These are phyloP conservation scores for Pelagophyceae sp. DNA, from an alignment of 352 stramenopile species.

Conservation along the genomic window DNA sequence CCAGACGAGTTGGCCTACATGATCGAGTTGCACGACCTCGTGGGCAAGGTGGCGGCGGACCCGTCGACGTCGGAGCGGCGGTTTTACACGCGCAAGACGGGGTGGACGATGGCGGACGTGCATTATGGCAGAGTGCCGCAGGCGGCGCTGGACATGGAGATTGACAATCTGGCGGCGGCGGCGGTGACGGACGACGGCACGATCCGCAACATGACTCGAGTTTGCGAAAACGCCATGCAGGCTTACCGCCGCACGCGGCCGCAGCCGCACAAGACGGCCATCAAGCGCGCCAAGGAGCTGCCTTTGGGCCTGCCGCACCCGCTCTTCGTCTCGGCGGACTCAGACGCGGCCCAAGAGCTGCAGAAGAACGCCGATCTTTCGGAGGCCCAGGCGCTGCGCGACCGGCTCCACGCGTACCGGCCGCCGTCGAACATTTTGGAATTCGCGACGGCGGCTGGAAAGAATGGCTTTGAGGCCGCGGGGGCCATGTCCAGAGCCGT, in stretches of 20 bases:
- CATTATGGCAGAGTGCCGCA: constrained; percentile 96
- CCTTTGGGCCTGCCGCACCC: neutral
- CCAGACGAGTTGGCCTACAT: constrained; percentile 96
- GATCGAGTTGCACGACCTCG: constrained; percentile 92
- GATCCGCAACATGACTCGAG: constrained; percentile 48
- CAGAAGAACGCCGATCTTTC: neutral
- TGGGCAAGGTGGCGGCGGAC: constrained; percentile 53
- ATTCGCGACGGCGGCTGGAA: neutral
- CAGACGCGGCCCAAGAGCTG: neutral
- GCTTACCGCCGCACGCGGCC: constrained; percentile 89
- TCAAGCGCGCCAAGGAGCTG: constrained; percentile 74
- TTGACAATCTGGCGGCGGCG: constrained; percentile 72
- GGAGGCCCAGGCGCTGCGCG: neutral
- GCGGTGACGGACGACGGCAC: constrained; percentile 41
- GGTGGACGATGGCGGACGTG: constrained; percentile 66
- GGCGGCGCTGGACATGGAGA: constrained; percentile 81
- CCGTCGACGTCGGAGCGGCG: neutral
- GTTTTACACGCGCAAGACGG: neutral
- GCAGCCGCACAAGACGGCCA: constrained; percentile 85
- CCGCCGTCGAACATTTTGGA: constrained; percentile 31
- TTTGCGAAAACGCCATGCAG: constrained; percentile 93
- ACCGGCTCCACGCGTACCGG: constrained; percentile 29
- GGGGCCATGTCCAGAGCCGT: neutral
- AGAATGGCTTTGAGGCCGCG: constrained; percentile 12
- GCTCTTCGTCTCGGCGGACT: neutral